A percentile compares a stretch with the other conserved stretches of the same genome.
Evolutionary conservation across 352 stramenopile species (phyloP).

Genomic region (Hyaloperonospora brassicae): DNA sequence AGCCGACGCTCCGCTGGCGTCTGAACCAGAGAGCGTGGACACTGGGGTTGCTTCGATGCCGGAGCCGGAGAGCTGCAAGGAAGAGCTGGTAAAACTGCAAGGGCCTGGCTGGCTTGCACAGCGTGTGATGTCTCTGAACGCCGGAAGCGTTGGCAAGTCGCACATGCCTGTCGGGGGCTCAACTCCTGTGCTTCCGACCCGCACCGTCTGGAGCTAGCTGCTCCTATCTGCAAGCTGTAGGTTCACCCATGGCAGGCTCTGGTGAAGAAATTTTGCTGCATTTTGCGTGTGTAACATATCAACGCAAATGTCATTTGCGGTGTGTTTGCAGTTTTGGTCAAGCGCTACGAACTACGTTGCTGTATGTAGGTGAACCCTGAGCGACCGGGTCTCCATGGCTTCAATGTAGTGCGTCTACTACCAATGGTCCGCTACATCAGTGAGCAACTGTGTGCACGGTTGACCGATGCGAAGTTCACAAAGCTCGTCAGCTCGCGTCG

Average conservation of each 20-base stretch:
- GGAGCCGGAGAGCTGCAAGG: slow-evolving; percentile 17
- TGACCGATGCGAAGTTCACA: slow-evolving; percentile 67
- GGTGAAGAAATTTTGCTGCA: slow-evolving; percentile 11
- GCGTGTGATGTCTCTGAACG: slow-evolving; percentile 7
- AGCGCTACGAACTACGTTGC: slow-evolving; percentile 10
- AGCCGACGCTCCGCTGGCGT: slow-evolving; percentile 5
- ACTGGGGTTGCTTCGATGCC: slow-evolving; percentile 4
- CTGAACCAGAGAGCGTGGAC: slow-evolving; percentile 15
- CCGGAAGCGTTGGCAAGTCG: slow-evolving; percentile 15
- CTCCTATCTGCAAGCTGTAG: slow-evolving; percentile 12
- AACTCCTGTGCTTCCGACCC: slow-evolving; percentile 33
- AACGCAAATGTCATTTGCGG: slow-evolving; percentile 18
- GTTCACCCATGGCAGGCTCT: slow-evolving; percentile 1
- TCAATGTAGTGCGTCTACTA: slow-evolving; percentile 14
- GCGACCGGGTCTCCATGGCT: slow-evolving; percentile 1
- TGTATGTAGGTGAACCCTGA: slow-evolving; percentile 6
- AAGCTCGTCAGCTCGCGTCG: slow-evolving; percentile 79
- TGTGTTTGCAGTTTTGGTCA: slow-evolving; percentile 17
- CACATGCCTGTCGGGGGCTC: slow-evolving; percentile 20
- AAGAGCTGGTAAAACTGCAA: slow-evolving; percentile 18
- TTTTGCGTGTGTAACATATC: slow-evolving; percentile 33
- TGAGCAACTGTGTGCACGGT: slow-evolving; percentile 45
- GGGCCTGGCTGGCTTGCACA: neutral
- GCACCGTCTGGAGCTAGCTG: slow-evolving; percentile 47
- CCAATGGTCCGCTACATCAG: slow-evolving; percentile 28